phyloP scores from a whole-genome alignment of 106 monocot species.

The Platanthera guangdongensis region DNA sequence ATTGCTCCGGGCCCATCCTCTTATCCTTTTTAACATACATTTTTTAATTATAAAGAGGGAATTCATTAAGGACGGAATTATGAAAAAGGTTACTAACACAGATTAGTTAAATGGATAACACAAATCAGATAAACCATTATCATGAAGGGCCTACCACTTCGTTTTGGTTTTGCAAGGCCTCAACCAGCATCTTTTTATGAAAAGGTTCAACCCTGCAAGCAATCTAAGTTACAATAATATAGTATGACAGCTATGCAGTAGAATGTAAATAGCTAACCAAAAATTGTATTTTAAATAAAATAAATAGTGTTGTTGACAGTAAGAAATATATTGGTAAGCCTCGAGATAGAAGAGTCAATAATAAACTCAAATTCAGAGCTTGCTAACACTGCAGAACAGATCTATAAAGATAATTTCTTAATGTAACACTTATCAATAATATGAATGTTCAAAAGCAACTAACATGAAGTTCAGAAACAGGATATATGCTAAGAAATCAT shows the following conservation, averaged over 20 bases:
- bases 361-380: no score
- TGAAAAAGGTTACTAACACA: background rate
- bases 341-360: no score
- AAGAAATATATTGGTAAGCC: background rate
- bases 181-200: slow-evolving; percentile 97
- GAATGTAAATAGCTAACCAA: background rate
- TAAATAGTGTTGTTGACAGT: background rate
- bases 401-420: no score
- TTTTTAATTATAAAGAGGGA: background rate
- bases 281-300: background rate
- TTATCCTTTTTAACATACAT: no score
- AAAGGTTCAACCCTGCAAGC: slow-evolving; percentile 87
- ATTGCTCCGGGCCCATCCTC: no score
- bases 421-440: no score
- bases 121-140: background rate
- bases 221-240: slow-evolving; percentile 5
- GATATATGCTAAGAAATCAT: no score
- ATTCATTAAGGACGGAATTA: background rate
- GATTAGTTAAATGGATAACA: background rate
- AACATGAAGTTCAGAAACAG: no score
- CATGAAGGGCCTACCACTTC: slow-evolving; percentile 73
- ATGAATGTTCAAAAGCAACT: no score
- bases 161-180: slow-evolving; percentile 89
- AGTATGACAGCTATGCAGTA: background rate
- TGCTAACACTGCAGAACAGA: no score